Percentiles rank a stretch among this genome's conserved stretches.
These are phyloP conservation scores for Suillus lakei DNA, from an alignment of 768 basidiomycete genomes.

Conservation along the genomic window DNA sequence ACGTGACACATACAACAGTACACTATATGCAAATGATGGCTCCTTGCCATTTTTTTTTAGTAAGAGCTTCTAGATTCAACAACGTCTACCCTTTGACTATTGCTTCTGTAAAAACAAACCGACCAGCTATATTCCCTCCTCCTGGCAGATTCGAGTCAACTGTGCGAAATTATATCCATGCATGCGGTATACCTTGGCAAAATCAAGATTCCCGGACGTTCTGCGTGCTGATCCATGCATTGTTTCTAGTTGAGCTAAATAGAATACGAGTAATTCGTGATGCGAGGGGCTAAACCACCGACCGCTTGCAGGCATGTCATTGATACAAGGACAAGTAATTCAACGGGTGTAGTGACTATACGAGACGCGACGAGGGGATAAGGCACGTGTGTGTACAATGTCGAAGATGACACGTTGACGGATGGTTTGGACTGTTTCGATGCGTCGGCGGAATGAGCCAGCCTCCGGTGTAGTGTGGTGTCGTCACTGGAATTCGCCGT, in stretches of 20 bases:
- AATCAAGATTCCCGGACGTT: neutral
- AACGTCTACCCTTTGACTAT: neutral
- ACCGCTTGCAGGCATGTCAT: too few species aligned
- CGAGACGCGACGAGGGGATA: too few species aligned
- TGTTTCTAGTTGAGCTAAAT: neutral
- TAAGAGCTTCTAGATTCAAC: neutral
- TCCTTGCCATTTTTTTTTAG: neutral
- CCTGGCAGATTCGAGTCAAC: slow-evolving; percentile 53
- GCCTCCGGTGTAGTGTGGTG: too few species aligned
- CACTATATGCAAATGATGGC: neutral
- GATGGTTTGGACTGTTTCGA: too few species aligned
- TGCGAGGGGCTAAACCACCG: neutral
- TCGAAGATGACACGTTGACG: too few species aligned
- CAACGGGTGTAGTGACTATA: too few species aligned
- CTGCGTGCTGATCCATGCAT: neutral
- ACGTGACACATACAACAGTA: neutral
- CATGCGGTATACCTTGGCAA: slow-evolving; percentile 29
- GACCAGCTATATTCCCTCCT: slow-evolving; percentile 64
- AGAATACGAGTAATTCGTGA: neutral
- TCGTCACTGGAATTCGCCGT: too few species aligned
- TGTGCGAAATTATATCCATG: slow-evolving; percentile 24
- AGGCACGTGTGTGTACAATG: too few species aligned
- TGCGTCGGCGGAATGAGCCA: too few species aligned
- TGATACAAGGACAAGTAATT: too few species aligned
- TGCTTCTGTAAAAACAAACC: slow-evolving; percentile 50